Evolutionary conservation across 2,329 filamentous ascomycete species (phyloP), one percentile per base, ranked within the genome.

Genomic region (Capronia coronata): DNA sequence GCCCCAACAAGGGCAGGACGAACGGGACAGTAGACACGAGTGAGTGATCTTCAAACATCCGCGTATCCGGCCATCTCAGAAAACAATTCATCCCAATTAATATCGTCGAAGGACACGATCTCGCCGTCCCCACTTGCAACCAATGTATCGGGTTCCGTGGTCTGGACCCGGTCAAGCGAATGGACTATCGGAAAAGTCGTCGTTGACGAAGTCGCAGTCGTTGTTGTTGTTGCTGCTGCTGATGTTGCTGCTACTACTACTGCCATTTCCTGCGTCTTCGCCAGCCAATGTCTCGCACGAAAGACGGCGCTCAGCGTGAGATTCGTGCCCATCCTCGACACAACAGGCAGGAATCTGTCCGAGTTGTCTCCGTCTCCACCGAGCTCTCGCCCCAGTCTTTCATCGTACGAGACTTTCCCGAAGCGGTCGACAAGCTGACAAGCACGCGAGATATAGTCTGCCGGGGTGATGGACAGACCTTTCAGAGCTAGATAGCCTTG

Each of bases 261-360:
- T 5, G 23, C 23, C 10, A 10, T 5, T 10, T 27, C 23, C 23
- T 27, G 23, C 23, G 10, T 5, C 10, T 5, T 5, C 9, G 13
- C 30, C 8, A 34, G n/a, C 9, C 19, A 41, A 10, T 22, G 21
- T 19, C 40, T 43, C 16, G n/a, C 13, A 3, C 40, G 22, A 10
- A 29, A 13, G 22, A 43, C 21, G 23, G 23, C 21, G 18, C 21
- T 43, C 40, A 43, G 19, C 13, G 23, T 6, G 25, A 43, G 13
- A 18, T 43, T 43, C 10, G 40, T 23, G 16, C 40, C 40, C 40
- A 43, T 43, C 25, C 40, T 43, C 11, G 40, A 43, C 13, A n/a
- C 30, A 23, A 43, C 18, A 11, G 13, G 21, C 2, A 43, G 25
- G 18, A 43, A 43, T 14, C 22, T 13, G 3, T 14, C 25, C 19